phyloP scores from a whole-genome alignment of 305 asterid genomes.

The Fraxinus velutina region DNA sequence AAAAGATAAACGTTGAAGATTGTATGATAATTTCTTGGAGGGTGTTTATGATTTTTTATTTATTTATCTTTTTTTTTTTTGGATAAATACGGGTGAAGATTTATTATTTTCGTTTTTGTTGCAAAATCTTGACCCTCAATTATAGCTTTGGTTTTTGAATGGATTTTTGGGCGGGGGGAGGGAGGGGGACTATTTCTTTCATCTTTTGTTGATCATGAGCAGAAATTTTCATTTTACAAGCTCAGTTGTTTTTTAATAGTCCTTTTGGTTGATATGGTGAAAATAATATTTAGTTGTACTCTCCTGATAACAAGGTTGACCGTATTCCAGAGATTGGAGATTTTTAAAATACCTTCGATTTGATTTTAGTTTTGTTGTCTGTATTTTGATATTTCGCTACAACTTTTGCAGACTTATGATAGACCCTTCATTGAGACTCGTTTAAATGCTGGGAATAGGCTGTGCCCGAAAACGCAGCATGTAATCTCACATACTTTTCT shows the following conservation, averaged over 20 bases:
- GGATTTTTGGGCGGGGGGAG: no score
- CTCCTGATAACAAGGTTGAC: neutral
- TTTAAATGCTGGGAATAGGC: constrained; percentile 53
- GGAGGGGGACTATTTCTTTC: neutral
- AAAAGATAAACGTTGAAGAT: neutral
- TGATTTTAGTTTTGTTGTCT: neutral
- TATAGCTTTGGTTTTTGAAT: neutral
- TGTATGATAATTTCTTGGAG: constrained; percentile 6
- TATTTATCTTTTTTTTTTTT: no score
- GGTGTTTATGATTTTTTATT: neutral
- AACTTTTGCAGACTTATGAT: constrained; percentile 57
- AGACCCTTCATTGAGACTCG: constrained; percentile 53
- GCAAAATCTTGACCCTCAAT: neutral
- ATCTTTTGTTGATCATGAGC: neutral
- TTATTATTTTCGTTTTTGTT: neutral
- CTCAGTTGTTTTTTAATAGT: neutral
- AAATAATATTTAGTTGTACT: neutral
- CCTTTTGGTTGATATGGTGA: neutral
- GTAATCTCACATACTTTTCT: constrained; percentile 55
- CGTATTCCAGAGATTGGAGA: neutral
- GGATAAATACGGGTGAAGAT: neutral
- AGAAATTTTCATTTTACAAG: neutral
- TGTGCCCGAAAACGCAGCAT: constrained; percentile 60
- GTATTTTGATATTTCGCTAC: constrained; percentile 6
- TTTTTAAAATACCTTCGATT: neutral